phyloP scores from a whole-genome alignment of 768 basidiomycete species.

The Chlorophyllum brunneum region DNA sequence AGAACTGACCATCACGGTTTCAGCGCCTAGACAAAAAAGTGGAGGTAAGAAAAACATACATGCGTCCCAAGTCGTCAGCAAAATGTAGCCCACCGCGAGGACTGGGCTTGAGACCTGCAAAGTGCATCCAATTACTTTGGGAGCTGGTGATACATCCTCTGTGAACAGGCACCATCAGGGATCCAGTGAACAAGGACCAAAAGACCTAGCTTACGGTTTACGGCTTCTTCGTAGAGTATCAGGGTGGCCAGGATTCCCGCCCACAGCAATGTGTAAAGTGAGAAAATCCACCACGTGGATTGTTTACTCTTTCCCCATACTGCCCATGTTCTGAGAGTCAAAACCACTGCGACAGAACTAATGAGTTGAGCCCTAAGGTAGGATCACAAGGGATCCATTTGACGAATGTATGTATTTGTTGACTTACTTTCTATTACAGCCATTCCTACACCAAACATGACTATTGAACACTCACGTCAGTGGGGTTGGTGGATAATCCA shows the following conservation, averaged over 20 bases:
- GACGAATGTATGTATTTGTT: not conserved
- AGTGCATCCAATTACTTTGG: conserved; percentile 2
- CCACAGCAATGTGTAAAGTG: not conserved
- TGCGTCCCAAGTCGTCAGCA: conserved; percentile 5
- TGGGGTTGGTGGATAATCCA: not conserved
- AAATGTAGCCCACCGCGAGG: not conserved
- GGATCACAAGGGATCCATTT: not conserved
- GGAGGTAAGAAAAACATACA: not conserved
- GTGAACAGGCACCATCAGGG: not conserved
- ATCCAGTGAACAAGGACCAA: not conserved
- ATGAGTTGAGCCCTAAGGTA: not conserved
- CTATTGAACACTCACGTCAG: not conserved
- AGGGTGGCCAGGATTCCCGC: not conserved
- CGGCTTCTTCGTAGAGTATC: not conserved
- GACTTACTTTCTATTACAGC: not conserved
- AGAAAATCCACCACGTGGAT: not conserved
- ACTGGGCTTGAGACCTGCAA: not conserved
- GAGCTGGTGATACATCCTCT: not conserved
- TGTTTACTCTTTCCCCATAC: not conserved
- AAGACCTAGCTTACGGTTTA: not conserved
- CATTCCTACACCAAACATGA: not conserved
- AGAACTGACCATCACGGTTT: not conserved
- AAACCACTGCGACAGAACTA: not conserved
- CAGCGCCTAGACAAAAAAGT: not conserved
- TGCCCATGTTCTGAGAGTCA: conserved; percentile 10